Evolutionary conservation across 2,329 filamentous ascomycete species (phyloP), one percentile per base, ranked within the genome.

Genomic region (Akanthomyces dipterigenus): DNA sequence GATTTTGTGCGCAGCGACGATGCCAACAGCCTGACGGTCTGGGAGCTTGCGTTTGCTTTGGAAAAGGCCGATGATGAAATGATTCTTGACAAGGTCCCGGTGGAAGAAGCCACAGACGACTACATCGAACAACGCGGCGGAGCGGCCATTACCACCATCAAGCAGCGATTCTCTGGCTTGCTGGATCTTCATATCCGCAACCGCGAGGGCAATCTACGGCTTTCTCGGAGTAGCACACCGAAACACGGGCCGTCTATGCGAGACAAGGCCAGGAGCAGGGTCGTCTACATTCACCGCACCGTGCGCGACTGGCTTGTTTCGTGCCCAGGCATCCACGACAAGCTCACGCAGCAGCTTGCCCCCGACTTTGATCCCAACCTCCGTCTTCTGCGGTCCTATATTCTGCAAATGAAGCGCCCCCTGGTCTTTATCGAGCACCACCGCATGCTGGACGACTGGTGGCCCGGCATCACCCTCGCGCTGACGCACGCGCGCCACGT

Each of bases 371-470:
- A 74, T 20, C 62, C 73, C 0, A 68, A 75, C 55, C 64, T 73
- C 8, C 67, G 71, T 1, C 67, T 73, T 0, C 57, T 75, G 16
- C 63, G 70, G n/a, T 74, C 72, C 0, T 70, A 74, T 51, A 59
- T 75, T 2, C 66, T 75, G 0, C 71, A 68, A 1, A 66, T 75
- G 53, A 75, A 74, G 60, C 40, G 65, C 4, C 67, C 73, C 0
- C 66, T 76, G 0, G 70, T 71, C n/a, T 66, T 69, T 26, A 62
- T 73, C 18, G 73, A 76, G 56, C 71, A 70, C 43, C 74, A 76
- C 22, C 72, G 74, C 5, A 65, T 73, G 1, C 63, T 76, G 16
- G 74, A 76, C 20, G 73, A 76, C 45, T 76, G 73, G 74, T 76
- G 72, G 49, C 73, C 73, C 0, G 73, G 72, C 6, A 73, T 76